phyloP scores from a whole-genome alignment of 2,329 filamentous ascomycete genomes.

The Alternaria sp. region DNA sequence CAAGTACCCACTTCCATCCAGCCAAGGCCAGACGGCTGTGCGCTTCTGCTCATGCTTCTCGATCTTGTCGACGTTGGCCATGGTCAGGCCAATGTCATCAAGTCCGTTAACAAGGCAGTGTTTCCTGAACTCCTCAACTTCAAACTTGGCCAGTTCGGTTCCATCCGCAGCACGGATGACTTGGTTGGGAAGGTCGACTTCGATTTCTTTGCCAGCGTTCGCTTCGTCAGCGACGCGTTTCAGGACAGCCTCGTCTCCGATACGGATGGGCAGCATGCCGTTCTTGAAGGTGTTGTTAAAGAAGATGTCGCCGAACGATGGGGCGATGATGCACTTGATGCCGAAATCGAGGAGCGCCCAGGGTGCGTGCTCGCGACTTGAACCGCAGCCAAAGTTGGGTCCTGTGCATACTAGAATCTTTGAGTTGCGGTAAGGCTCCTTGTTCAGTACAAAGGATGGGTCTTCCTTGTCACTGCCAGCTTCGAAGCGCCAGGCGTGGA shows the following conservation, averaged over 20 bases:
- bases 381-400: conserved; percentile 94
- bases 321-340: conserved; percentile 91
- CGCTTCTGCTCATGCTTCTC: conserved; percentile 80
- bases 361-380: conserved; percentile 91
- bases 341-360: conserved; percentile 98
- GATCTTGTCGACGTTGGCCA: conserved; percentile 92
- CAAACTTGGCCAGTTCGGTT: conserved; percentile 77
- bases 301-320: conserved; percentile 91
- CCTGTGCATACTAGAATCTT: conserved; percentile 94
- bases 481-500: conserved; percentile 80
- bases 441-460: conserved; percentile 85
- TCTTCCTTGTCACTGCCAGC: conserved; percentile 75
- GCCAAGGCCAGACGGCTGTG: conserved; percentile 82
- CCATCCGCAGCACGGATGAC: conserved; percentile 79
- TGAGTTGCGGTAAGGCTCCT: conserved; percentile 80
- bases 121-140: conserved; percentile 92
- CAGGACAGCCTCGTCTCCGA: conserved; percentile 72
- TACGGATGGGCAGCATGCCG: conserved; percentile 89
- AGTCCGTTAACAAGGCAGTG: conserved; percentile 93
- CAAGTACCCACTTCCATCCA: conserved; percentile 87
- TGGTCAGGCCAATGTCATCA: conserved; percentile 93
- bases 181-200: conserved; percentile 88
- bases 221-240: conserved; percentile 79
- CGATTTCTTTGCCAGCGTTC: conserved; percentile 79
- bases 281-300: conserved; percentile 99